Evolutionary conservation across 306 rosid genomes (phyloP), one percentile per base, ranked within the genome.

Genomic region (Cercis canadensis): DNA sequence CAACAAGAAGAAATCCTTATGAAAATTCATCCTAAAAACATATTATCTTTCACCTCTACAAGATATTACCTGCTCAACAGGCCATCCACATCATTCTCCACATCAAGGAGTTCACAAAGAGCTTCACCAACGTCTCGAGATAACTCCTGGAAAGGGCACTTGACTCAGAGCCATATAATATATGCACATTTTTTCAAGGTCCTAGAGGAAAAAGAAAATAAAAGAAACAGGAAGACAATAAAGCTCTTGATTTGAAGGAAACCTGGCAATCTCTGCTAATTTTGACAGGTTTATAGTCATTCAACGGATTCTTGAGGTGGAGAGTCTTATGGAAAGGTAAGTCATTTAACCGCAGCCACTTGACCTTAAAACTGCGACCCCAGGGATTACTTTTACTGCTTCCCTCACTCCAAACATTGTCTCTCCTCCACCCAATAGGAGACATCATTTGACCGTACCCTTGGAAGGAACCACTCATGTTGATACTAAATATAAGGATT

Each of bases 231-330:
- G 16, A 66, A 12, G 18, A 67, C 4, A 49, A 67, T 12, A 75
- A 33, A 49, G 46, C 39, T 50, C 32, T n/a, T 44, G 37, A 71
- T 61, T 37, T 40, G 61, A 68, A 65, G 44, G 44, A 70, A 44
- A 90, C 96, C 92, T 90, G 96, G 82, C 92, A 90, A 65, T 85
- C 96, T 76, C 92, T 77, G 88, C 96, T 90, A 76, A 90, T 87
- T 85, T 90, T 90, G 79, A 89, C 96, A 70, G 96, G 92, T 80
- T 90, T 90, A 71, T 80, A 85, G 79, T 83, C 96, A 76, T 90
- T 90, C 82, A 90, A 80, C 18, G 92, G 91, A 80, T 90, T 90
- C 85, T 80, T 85, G 78, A 90, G 93, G 82, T 87, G 96, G 70
- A 85, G 86, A 75, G 92, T 89, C 80, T 73, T 82, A 74, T 87